phyloP scores from a whole-genome alignment of 169 alveolate species.

The Plasmodium coatneyi region DNA sequence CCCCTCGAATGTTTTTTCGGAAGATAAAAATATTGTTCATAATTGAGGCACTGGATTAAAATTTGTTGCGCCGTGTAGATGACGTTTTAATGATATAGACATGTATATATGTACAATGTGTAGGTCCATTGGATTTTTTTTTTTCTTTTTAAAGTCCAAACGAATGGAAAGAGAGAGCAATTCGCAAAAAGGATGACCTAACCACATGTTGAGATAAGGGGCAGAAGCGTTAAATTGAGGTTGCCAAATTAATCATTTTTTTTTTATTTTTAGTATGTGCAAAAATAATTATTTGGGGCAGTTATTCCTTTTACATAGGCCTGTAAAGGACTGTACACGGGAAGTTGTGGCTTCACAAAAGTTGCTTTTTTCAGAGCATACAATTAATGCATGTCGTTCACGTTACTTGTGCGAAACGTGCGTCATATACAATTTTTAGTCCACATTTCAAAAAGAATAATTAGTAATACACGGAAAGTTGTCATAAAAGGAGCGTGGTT shows the following conservation, averaged over 20 bases:
- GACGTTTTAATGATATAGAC: background rate
- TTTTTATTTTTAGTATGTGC: background rate
- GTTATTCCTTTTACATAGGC: conserved; percentile 1
- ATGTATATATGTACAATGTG: background rate
- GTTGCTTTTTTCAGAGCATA: background rate
- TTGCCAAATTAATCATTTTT: background rate
- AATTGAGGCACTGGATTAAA: background rate
- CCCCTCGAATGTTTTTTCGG: background rate
- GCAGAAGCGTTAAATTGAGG: background rate
- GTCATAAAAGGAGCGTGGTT: background rate
- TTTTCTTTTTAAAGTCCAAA: background rate
- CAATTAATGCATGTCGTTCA: background rate
- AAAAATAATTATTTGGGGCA: background rate
- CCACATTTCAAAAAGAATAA: background rate
- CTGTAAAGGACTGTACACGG: background rate
- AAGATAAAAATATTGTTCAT: background rate
- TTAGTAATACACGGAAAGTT: background rate
- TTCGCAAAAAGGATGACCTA: background rate
- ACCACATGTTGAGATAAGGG: background rate
- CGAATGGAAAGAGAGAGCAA: background rate
- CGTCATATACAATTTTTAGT: background rate
- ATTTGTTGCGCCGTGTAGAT: background rate
- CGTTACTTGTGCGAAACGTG: background rate
- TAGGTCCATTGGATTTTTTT: background rate
- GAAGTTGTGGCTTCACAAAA: background rate